phyloP scores from a whole-genome alignment of 176 grass and related monocot species.

The Thinopyrum elongatum region DNA sequence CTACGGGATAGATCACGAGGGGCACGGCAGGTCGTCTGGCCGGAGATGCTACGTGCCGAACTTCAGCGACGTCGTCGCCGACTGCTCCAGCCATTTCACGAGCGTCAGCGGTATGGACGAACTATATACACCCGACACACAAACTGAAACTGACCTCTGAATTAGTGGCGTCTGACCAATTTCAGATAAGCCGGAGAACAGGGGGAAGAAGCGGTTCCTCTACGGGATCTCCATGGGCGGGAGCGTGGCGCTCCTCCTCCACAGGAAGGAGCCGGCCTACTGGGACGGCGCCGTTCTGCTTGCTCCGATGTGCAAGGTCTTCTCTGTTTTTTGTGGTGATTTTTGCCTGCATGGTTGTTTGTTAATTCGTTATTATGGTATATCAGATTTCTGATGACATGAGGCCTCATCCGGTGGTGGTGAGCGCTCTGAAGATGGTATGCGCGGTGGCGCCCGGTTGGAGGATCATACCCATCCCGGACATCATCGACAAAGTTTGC shows the following conservation, averaged over 20 bases:
- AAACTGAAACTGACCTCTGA: neutral
- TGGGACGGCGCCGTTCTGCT: conserved; percentile 61
- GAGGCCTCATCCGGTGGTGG: conserved; percentile 53
- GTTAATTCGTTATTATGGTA: neutral
- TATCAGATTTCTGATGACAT: conserved; percentile 73
- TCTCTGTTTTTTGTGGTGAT: neutral
- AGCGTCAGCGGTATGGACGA: conserved; percentile 47
- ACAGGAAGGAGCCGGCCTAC: conserved; percentile 44
- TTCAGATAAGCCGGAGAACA: conserved; percentile 58
- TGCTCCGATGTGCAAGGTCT: conserved; percentile 82
- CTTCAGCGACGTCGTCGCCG: conserved; percentile 39
- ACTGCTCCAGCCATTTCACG: conserved; percentile 57
- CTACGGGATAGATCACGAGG: conserved; percentile 71
- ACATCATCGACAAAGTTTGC: conserved; percentile 58
- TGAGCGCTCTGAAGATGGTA: conserved; percentile 45
- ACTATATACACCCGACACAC: neutral
- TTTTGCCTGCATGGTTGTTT: neutral
- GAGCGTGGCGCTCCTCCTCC: conserved; percentile 45
- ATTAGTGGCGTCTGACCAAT: neutral
- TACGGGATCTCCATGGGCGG: conserved; percentile 65
- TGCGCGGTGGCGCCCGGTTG: conserved; percentile 52
- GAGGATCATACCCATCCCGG: conserved; percentile 60
- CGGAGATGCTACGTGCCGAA: conserved; percentile 48
- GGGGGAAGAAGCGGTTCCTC: conserved; percentile 51
- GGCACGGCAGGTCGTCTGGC: conserved; percentile 71